Evolutionary conservation across 805 yeast genomes (phyloP), one percentile per base, ranked within the genome.

Genomic region (Saturnispora silvae): DNA sequence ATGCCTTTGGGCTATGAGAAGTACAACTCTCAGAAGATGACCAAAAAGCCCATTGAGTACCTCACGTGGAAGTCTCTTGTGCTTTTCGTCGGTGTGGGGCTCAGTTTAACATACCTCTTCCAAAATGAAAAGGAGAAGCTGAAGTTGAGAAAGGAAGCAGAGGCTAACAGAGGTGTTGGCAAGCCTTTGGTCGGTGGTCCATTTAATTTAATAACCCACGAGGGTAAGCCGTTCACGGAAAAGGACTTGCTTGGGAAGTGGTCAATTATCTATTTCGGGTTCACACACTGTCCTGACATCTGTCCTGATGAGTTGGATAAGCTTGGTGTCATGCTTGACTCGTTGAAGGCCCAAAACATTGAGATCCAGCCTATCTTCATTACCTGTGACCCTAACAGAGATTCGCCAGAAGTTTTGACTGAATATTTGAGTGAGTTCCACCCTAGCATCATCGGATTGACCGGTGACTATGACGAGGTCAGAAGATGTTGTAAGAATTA

Each of bases 271-370:
- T 92, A 92, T 57, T 92, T 92, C 61, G 98, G 98, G 0, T 92
- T 92, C 64, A 82, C 96, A 4, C 87, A 87, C 61, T 92, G 98
- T 62, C 98, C 98, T 5, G 98, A 92, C 60, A 87, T 92, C 37
- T 92, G 98, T 60, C 98, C 98, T 9, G 98, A 92, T 58, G 98
- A 92, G 57, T 70, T 92, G 42, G 98, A 92, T 57, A 84, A 89
- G 54, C 68, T 92, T 54, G 89, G 95, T 4, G 68, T 75, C 22
- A 77, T 81, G 63, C 64, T 72, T 51, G 73, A 70, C 45, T 69
- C 66, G 26, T 66, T 89, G 52, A 75, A 80, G 52, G 51, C 59
- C 17, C 67, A 74, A 37, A 67, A 69, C 8, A 71, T 80, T 42
- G 63, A 72, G 32, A 52, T 89, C 36, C 94, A 81, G 59, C 95